Conservation (phyloP, 2,329 filamentous ascomycete species). For the Penicillium paneum region DNA sequence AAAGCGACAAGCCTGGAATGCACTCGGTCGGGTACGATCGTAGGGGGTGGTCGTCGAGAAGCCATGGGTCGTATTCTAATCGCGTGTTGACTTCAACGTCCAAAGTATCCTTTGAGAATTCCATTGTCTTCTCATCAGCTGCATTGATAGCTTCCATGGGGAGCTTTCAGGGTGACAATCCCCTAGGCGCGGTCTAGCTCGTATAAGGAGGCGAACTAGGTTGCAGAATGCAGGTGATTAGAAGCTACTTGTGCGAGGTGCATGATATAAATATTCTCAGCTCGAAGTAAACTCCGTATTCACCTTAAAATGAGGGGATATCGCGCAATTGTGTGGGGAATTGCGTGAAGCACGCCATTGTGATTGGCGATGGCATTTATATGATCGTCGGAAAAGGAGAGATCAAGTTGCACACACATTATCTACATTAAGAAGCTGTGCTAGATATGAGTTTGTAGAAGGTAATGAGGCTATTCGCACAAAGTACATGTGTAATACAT, state of each 20-base stretch:
- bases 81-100: constrained; percentile 1
- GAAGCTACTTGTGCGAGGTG: not conserved
- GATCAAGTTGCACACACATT: not conserved
- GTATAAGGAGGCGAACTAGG: not conserved
- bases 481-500: too few species aligned
- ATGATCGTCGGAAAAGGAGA: constrained; percentile 3
- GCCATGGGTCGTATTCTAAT: constrained; percentile 26
- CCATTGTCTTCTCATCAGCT: not conserved
- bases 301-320: constrained; percentile 6
- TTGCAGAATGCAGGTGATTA: not conserved
- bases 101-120: not conserved
- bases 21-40: constrained; percentile 33
- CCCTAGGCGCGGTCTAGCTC: not conserved
- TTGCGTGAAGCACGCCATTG: constrained; percentile 21
- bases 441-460: not conserved
- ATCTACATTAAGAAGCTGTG: not conserved
- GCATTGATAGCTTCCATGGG: constrained; percentile 2
- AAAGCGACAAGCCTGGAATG: constrained; percentile 25
- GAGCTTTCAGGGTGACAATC: not conserved
- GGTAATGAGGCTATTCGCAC: too few species aligned
- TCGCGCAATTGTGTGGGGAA: constrained; percentile 17
- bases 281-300: not conserved
- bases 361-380: constrained; percentile 12
- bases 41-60: constrained; percentile 36
- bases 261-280: not conserved